Percentiles rank a stretch among this genome's conserved stretches.
Conservation (phyloP, 1,284 basidiomycete genomes). For the Cystobasidiaceae sp. region DNA sequence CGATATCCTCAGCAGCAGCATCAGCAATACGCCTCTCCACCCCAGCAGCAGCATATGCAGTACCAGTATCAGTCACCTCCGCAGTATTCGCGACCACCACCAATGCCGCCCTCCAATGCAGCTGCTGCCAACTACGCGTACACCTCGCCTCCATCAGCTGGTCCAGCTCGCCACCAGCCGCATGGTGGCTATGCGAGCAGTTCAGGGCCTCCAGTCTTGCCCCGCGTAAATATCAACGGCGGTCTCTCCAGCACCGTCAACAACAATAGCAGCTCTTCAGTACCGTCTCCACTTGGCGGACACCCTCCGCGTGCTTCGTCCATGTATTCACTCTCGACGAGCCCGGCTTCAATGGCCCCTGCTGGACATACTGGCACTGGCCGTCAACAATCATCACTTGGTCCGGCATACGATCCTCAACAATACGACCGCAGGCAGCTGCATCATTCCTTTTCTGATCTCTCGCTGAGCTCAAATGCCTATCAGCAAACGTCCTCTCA, state of each 20-base stretch:
- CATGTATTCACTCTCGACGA: no score
- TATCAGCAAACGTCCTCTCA: no score
- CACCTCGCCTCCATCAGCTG: no score
- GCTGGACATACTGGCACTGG: background rate
- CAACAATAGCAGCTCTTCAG: background rate
- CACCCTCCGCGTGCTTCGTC: conserved; percentile 12
- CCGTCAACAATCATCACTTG: conserved; percentile 3
- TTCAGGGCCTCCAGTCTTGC: no score
- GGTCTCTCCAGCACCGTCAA: background rate
- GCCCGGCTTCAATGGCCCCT: conserved; percentile 4
- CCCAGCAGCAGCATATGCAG: background rate
- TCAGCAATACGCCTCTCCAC: background rate
- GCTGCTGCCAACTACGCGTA: no score
- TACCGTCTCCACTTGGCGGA: background rate
- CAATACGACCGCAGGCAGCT: conserved; percentile 1
- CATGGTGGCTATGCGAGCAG: no score
- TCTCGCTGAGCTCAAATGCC: background rate
- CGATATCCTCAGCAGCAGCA: background rate
- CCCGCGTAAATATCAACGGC: background rate
- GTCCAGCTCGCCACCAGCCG: no score
- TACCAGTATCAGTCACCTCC: background rate
- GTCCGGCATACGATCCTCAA: conserved; percentile 12
- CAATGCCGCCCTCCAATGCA: no score
- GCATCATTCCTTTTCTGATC: conserved; percentile 26
- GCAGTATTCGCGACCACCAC: background rate